phyloP scores from a whole-genome alignment of 805 yeast species.

The Scheffersomyces coipomensis region DNA sequence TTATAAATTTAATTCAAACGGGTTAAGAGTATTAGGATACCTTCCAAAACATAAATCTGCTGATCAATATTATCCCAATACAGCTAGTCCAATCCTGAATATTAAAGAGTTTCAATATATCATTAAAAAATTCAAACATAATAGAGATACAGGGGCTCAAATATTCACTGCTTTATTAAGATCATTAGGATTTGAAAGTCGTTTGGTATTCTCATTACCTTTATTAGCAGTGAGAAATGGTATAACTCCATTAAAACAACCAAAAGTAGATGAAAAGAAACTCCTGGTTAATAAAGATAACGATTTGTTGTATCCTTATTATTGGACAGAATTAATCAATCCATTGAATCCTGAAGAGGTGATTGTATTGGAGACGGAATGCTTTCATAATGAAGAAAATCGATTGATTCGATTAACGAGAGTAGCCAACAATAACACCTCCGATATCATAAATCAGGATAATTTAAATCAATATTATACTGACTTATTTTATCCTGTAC shows the following conservation, averaged over 20 bases:
- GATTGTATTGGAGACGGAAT: slow-evolving; percentile 23
- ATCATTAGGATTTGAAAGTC: slow-evolving; percentile 25
- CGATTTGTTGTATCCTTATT: slow-evolving; percentile 34
- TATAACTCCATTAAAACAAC: slow-evolving; percentile 14
- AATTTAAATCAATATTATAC: slow-evolving; percentile 9
- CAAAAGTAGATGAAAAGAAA: slow-evolving; percentile 17
- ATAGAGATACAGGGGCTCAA: slow-evolving; percentile 34
- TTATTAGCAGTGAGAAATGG: slow-evolving; percentile 13
- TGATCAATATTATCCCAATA: slow-evolving; percentile 19
- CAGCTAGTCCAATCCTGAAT: slow-evolving; percentile 10
- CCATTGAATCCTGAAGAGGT: slow-evolving; percentile 24
- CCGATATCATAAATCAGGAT: not conserved
- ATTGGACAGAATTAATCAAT: slow-evolving; percentile 34
- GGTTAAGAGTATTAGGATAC: slow-evolving; percentile 27
- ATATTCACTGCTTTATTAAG: slow-evolving; percentile 27
- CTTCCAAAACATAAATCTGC: slow-evolving; percentile 11
- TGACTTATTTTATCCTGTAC: slow-evolving; percentile 17
- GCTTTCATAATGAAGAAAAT: slow-evolving; percentile 26
- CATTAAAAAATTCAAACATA: slow-evolving; percentile 22
- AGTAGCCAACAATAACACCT: not conserved
- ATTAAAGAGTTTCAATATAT: slow-evolving; percentile 9
- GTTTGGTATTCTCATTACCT: slow-evolving; percentile 32
- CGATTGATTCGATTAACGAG: slow-evolving; percentile 20
- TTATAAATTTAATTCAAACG: slow-evolving; percentile 26
- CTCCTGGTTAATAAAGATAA: slow-evolving; percentile 22